These are phyloP conservation scores for Euphorbia schlechtendalii DNA, from an alignment of 441 rosid genomes.

Conservation along the genomic window DNA sequence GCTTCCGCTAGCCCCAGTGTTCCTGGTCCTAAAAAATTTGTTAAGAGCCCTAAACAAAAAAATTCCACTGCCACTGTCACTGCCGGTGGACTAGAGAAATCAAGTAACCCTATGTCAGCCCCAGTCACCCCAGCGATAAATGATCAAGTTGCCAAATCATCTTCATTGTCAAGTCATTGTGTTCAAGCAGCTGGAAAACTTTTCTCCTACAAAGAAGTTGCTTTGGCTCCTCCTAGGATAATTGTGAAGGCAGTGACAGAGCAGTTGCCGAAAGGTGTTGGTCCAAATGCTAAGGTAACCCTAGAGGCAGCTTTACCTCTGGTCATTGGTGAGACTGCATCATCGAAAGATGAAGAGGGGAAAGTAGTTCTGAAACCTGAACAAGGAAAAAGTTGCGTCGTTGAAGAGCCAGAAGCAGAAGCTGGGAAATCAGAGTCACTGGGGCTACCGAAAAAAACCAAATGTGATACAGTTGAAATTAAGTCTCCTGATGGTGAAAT, in stretches of 20 bases:
- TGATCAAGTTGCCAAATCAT: conserved; percentile 52
- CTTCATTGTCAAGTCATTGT: conserved; percentile 43
- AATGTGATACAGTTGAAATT: conserved; percentile 25
- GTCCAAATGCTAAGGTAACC: conserved; percentile 23
- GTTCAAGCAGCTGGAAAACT: conserved; percentile 80
- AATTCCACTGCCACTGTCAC: conserved; percentile 28
- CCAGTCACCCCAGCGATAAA: conserved; percentile 44
- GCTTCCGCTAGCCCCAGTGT: conserved; percentile 40
- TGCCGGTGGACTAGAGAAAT: conserved; percentile 52
- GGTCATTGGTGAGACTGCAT: conserved; percentile 22
- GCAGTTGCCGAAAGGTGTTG: conserved; percentile 53
- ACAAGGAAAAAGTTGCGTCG: conserved; percentile 28
- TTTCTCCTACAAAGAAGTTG: conserved; percentile 98
- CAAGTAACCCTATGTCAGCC: conserved; percentile 42
- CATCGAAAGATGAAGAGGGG: conserved; percentile 28
- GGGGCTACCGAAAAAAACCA: conserved; percentile 26
- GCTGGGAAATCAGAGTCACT: conserved; percentile 18
- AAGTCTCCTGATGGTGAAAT: conserved; percentile 21
- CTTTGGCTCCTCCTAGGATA: conserved; percentile 94
- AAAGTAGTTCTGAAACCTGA: conserved; percentile 29
- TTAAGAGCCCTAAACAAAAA: conserved; percentile 60
- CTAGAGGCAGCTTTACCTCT: conserved; percentile 34
- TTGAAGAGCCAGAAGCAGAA: conserved; percentile 30
- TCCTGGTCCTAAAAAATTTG: conserved; percentile 49
- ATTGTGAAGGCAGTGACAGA: conserved; percentile 85